Conservation (phyloP, 306 rosid species). For the Cucumis hystrix region DNA sequence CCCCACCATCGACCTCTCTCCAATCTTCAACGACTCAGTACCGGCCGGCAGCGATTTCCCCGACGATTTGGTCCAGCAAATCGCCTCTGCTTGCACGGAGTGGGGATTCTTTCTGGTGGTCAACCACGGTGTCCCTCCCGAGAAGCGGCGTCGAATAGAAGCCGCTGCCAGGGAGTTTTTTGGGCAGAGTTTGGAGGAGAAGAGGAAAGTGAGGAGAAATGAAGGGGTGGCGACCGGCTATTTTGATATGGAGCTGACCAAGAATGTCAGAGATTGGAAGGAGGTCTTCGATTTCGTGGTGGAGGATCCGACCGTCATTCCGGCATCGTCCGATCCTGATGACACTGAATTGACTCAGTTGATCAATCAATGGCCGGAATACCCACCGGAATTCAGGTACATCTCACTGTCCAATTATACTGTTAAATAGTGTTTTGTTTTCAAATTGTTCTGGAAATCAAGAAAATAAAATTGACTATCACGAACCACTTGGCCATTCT, state of each 20-base stretch:
- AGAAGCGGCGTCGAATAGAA: constrained; percentile 17
- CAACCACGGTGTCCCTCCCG: constrained; percentile 47
- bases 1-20: constrained; percentile 30
- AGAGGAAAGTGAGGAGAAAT: constrained; percentile 32
- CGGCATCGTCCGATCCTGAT: constrained; percentile 20
- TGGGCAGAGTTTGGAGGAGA: constrained; percentile 40
- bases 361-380: constrained; percentile 32
- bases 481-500: no score
- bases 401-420: no score
- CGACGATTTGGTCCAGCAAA: constrained; percentile 21
- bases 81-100: constrained; percentile 33
- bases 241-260: constrained; percentile 45
- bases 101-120: constrained; percentile 76
- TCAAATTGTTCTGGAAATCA: no score
- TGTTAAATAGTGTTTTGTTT: no score
- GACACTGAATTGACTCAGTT: constrained; percentile 20
- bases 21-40: background rate
- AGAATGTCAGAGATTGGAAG: constrained; percentile 74
- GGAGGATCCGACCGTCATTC: constrained; percentile 24
- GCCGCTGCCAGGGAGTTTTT: constrained; percentile 32
- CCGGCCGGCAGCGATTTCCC: background rate
- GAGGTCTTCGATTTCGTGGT: constrained; percentile 44
- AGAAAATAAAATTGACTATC: no score
- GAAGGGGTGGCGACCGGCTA: constrained; percentile 28
- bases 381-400: constrained; percentile 46